Conservation (phyloP, 1,284 basidiomycete genomes). For the Amylostereum areolatum region DNA sequence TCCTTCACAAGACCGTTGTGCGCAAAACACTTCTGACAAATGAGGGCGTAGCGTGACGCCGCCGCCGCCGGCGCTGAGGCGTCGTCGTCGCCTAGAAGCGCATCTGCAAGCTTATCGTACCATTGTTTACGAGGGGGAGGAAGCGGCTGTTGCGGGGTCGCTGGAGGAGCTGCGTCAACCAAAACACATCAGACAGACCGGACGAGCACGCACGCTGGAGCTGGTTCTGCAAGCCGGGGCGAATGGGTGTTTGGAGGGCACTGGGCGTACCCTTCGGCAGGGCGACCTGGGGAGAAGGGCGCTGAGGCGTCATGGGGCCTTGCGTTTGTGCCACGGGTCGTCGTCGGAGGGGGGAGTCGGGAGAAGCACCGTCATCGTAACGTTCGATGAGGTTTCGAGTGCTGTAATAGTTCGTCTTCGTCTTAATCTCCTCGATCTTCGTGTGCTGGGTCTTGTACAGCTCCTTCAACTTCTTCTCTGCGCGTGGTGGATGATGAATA, state of each 20-base stretch:
- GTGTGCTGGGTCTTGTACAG: constrained; percentile 78
- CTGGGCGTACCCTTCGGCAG: constrained; percentile 15
- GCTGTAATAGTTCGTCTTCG: constrained; percentile 92
- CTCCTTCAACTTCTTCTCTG: constrained; percentile 76
- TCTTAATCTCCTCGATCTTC: constrained; percentile 95
- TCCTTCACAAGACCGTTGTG: constrained; percentile 95
- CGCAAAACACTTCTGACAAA: constrained; percentile 88
- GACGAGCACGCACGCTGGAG: constrained; percentile 32
- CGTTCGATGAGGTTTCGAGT: constrained; percentile 87
- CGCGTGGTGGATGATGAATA: background rate
- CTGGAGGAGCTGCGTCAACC: constrained; percentile 10
- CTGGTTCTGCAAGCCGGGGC: constrained; percentile 26
- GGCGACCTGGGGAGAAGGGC: constrained; percentile 10
- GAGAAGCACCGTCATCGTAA: constrained; percentile 66
- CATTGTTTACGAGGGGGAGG: constrained; percentile 71
- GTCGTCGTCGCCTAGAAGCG: constrained; percentile 81
- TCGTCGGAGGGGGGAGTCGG: constrained; percentile 28
- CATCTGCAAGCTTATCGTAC: constrained; percentile 87
- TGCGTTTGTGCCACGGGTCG: constrained; percentile 11
- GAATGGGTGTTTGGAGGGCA: constrained; percentile 18
- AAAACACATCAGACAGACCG: constrained; percentile 1
- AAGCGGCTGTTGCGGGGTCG: constrained; percentile 33
- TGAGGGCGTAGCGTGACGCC: constrained; percentile 81
- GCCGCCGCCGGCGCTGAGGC: constrained; percentile 34
- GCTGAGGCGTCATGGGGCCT: constrained; percentile 20